phyloP scores from a whole-genome alignment of 345 rosid genomes.

The Punica granatum region DNA sequence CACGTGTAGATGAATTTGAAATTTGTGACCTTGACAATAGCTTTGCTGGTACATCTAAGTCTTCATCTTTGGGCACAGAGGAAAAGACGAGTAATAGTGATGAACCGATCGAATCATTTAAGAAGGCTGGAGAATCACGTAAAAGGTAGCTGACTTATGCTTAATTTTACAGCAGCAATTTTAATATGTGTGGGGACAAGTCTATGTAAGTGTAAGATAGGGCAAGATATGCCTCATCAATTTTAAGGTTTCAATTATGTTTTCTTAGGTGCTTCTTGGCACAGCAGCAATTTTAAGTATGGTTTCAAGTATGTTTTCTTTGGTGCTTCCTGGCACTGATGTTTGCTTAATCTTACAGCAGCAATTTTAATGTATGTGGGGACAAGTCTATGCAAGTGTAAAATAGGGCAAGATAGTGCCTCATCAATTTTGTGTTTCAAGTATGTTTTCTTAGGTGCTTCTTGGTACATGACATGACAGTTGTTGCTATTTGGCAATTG shows the following conservation, averaged over 20 bases:
- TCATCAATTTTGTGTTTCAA: background rate
- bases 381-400: background rate
- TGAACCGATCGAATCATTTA: conserved; percentile 34
- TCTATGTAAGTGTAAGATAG: background rate
- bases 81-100: conserved; percentile 69
- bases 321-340: background rate
- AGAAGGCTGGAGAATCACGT: conserved; percentile 32
- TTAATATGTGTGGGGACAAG: background rate
- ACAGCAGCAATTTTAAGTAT: too few relatives aligned
- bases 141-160: conserved; percentile 40
- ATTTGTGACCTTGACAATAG: conserved; percentile 33
- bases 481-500: background rate
- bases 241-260: background rate
- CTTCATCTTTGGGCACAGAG: conserved; percentile 59
- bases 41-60: conserved; percentile 60
- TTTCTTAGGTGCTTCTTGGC: background rate
- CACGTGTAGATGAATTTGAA: conserved; percentile 32
- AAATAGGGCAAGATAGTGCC: background rate
- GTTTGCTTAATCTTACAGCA: background rate
- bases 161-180: background rate
- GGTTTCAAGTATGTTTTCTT: background rate
- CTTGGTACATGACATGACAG: background rate
- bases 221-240: background rate
- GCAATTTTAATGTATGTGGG: background rate
- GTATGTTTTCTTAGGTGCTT: background rate